A percentile compares a stretch with the other conserved stretches of the same genome.
Evolutionary conservation across 352 stramenopile species (phyloP).

Genomic region (Phytophthora podocarpi): DNA sequence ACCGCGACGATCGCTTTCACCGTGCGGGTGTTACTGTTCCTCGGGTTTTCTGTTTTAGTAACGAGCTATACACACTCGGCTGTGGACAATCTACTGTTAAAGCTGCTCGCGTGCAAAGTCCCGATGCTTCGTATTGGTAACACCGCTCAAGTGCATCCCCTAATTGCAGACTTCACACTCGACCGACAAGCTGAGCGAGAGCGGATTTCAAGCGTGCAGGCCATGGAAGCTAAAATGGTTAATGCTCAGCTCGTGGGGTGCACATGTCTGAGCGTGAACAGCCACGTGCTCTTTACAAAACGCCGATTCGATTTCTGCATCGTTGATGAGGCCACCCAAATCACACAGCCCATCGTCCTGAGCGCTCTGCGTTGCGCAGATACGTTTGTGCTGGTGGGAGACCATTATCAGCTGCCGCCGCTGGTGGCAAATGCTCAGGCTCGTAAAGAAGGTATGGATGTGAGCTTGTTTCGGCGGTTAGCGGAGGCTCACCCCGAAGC

Average conservation of each 20-base stretch:
- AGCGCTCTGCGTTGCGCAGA: slow-evolving; percentile 93
- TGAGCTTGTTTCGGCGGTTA: slow-evolving; percentile 92
- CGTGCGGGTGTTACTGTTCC: slow-evolving; percentile 90
- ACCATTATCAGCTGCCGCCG: slow-evolving; percentile 98
- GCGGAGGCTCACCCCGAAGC: slow-evolving; percentile 91
- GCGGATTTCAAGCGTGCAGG: slow-evolving; percentile 41
- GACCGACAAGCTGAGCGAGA: slow-evolving; percentile 42
- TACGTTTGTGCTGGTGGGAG: slow-evolving; percentile 97
- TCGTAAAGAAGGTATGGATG: slow-evolving; percentile 80
- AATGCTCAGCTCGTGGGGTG: slow-evolving; percentile 66
- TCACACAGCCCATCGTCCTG: slow-evolving; percentile 95
- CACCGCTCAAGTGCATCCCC: slow-evolving; percentile 68
- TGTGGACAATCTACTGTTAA: slow-evolving; percentile 97
- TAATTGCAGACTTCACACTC: slow-evolving; percentile 62
- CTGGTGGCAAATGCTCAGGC: slow-evolving; percentile 93
- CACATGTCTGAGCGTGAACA: slow-evolving; percentile 80
- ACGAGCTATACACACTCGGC: slow-evolving; percentile 98
- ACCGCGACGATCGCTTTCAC: slow-evolving; percentile 96
- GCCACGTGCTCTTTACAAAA: slow-evolving; percentile 76
- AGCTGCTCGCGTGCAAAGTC: slow-evolving; percentile 79
- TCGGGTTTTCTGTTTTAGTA: slow-evolving; percentile 94
- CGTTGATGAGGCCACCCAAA: slow-evolving; percentile 98
- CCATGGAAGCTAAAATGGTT: slow-evolving; percentile 57
- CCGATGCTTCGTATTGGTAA: slow-evolving; percentile 82
- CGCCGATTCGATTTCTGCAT: slow-evolving; percentile 98